These are phyloP conservation scores for Gentiana straminea DNA, from an alignment of 257 asterid genomes.

Conservation along the genomic window DNA sequence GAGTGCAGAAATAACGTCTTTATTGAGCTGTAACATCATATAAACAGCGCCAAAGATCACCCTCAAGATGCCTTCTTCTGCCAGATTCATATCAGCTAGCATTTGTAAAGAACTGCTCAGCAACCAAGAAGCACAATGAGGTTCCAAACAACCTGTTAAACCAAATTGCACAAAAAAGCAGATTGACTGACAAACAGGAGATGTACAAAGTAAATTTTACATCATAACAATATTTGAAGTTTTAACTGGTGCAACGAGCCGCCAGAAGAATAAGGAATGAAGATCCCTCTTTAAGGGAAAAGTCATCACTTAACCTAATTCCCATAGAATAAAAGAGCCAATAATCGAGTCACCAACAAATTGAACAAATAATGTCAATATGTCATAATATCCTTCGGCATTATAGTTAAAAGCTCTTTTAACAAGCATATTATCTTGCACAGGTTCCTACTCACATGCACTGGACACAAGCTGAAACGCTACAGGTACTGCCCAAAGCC, in stretches of 20 bases:
- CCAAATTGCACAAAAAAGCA: background rate
- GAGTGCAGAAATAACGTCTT: conserved; percentile 73
- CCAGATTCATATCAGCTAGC: conserved; percentile 68
- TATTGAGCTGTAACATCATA: conserved; percentile 58
- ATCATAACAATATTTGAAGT: background rate
- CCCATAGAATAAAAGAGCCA: too few relatives aligned
- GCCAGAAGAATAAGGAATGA: background rate
- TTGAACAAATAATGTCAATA: too few relatives aligned
- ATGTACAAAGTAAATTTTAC: background rate
- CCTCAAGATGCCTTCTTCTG: conserved; percentile 86
- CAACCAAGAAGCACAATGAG: conserved; percentile 27
- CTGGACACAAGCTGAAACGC: too few relatives aligned
- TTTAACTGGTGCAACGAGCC: conserved; percentile 1
- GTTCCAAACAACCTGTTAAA: background rate
- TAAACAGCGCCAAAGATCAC: conserved; percentile 73
- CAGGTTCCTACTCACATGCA: too few relatives aligned
- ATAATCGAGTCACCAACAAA: too few relatives aligned
- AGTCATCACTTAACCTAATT: too few relatives aligned
- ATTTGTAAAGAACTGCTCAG: conserved; percentile 72
- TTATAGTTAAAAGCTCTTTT: too few relatives aligned
- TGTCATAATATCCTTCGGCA: too few relatives aligned
- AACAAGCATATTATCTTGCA: too few relatives aligned
- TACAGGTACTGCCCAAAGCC: too few relatives aligned
- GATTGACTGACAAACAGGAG: background rate
- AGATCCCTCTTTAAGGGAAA: background rate